Conservation (phyloP, 2,329 filamentous ascomycete species). For the Neonectria hederae region DNA sequence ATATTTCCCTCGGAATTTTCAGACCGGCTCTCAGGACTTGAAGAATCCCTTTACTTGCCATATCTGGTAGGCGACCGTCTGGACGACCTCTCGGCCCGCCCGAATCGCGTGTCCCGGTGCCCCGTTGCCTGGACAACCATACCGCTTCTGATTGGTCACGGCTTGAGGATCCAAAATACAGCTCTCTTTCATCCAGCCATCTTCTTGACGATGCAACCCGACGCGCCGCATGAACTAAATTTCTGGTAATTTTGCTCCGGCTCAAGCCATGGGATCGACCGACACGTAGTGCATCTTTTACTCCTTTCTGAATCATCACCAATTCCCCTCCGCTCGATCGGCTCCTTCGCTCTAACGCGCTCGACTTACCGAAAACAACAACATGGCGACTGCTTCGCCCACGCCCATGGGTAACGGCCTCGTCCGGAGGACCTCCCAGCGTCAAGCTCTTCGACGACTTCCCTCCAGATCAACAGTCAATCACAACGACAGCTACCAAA, state of each 20-base stretch:
- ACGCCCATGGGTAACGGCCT: conserved; percentile 63
- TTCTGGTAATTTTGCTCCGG: conserved; percentile 45
- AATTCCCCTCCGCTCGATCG: conserved; percentile 31
- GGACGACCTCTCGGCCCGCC: conserved; percentile 6
- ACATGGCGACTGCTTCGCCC: conserved; percentile 64
- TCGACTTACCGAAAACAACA: conserved; percentile 26
- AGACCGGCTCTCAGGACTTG: background rate
- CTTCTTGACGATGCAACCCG: conserved; percentile 34
- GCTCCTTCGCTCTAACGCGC: conserved; percentile 29
- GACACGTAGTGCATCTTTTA: conserved; percentile 54
- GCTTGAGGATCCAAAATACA: conserved; percentile 43
- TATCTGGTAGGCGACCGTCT: background rate
- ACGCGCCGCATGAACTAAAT: conserved; percentile 51
- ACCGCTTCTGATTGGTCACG: conserved; percentile 44
- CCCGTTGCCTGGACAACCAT: conserved; percentile 47
- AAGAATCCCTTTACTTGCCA: background rate
- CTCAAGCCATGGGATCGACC: conserved; percentile 50
- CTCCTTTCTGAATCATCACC: conserved; percentile 28
- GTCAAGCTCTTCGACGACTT: conserved; percentile 63
- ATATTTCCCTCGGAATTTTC: background rate
- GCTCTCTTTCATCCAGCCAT: conserved; percentile 30
- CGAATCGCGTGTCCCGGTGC: background rate
- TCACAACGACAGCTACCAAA: conserved; percentile 58
- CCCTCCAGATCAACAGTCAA: conserved; percentile 57
- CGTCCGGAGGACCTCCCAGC: conserved; percentile 63